Base-by-base conservation (phyloP, 352 stramenopile species). In the Phytophthora lateralis region DNA sequence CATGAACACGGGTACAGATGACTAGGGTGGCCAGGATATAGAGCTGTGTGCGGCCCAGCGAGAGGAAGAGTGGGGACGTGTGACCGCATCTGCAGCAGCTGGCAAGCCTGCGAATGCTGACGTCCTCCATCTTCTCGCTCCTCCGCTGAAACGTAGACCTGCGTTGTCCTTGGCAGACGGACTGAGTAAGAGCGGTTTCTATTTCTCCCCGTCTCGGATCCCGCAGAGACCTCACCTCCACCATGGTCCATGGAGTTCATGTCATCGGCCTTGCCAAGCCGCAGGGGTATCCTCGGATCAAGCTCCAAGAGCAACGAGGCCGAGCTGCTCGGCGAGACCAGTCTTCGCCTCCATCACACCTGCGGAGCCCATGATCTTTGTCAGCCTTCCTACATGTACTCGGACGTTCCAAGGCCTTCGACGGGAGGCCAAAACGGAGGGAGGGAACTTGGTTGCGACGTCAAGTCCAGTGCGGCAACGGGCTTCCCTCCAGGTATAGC, bases 1-100 rank as follows among this genome's bases (percentile, higher is more conserved):
- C 55, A 70, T 70, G 8, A 32, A 11, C 20, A 11, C 41, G 41
- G n/a, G n/a, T n/a, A n/a, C n/a, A n/a, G 41, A 48, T 9, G 42
- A 48, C 42, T 2, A 48, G 42, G 41, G 32, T 30, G 41, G 20
- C 3, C 21, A 24, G 21, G 21, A 24, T 24, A 24, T 24, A 47
- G 18, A 41, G 14, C 14, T 17, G 14, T 9, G 41, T 47, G 41
- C 39, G 39, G n/a, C 39, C 4, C 3, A n/a, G 41, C 41, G 18
- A 30, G 42, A 6, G 42, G 42, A 48, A 26, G 39, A 46, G 11
- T 26, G 39, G 17, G 11, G 17, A 17, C 39, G 39, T 15, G n/a
- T 6, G 39, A 29, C 6, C 24, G 44, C 34, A n/a, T 34, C 34
- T 18, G 32, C 24, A 30, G 47, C 47, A 46, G 49, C 11, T 38